Conservation (phyloP, 192 early-diverging fungal genomes). For the Coemansia sp. region DNA sequence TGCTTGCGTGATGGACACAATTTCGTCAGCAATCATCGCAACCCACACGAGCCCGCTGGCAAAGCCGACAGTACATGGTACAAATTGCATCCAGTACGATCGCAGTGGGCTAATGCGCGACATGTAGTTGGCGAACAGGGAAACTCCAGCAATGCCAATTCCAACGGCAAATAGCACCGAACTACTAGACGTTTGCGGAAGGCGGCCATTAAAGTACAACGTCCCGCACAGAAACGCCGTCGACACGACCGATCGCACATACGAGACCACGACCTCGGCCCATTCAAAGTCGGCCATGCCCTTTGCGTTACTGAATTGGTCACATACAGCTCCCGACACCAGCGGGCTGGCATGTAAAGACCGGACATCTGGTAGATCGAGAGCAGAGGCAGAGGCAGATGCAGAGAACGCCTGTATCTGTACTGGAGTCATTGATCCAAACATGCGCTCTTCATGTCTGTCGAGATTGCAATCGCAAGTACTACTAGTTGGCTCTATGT, state of each 20-base stretch:
- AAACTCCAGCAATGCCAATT: neutral
- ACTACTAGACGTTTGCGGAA: neutral
- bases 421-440: neutral
- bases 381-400: neutral
- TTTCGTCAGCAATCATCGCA: conserved; percentile 84
- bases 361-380: neutral
- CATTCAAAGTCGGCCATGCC: conserved; percentile 6
- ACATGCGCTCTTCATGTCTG: neutral
- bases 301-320: neutral
- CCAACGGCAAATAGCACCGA: neutral
- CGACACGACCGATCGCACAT: conserved; percentile 20
- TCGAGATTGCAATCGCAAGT: neutral
- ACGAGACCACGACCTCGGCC: conserved; percentile 23
- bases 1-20: conserved; percentile 81
- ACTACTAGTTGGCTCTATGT: neutral
- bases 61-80: conserved; percentile 69
- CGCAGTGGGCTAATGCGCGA: neutral
- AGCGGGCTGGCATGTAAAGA: neutral
- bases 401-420: neutral
- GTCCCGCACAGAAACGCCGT: conserved; percentile 20
- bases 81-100: conserved; percentile 23
- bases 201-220: conserved; percentile 2
- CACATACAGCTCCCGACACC: neutral
- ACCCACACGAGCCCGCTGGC: conserved; percentile 80
- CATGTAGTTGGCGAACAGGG: conserved; percentile 19